phyloP scores from a whole-genome alignment of 2,329 filamentous ascomycete genomes.

The Fusarium pseudocircinatum region DNA sequence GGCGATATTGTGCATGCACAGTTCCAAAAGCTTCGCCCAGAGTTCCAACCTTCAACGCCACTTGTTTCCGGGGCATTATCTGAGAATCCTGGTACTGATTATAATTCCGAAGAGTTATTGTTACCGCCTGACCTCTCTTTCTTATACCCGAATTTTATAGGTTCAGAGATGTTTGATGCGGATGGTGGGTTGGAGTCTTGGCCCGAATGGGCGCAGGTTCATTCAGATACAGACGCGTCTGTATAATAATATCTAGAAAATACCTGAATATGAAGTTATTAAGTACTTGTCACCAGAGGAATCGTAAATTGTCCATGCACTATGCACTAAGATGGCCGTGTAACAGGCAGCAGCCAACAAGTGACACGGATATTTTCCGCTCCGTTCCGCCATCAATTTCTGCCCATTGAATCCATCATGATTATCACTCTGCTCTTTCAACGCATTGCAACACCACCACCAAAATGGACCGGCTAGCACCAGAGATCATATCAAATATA shows the following conservation, averaged over 20 bases:
- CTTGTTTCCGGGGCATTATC: neutral
- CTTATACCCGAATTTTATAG: slow-evolving; percentile 17
- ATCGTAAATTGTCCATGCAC: neutral
- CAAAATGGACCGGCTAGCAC: neutral
- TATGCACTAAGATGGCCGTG: no score
- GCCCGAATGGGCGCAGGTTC: slow-evolving; percentile 11
- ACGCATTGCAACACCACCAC: no score
- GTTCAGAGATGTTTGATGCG: slow-evolving; percentile 5
- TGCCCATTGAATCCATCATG: neutral
- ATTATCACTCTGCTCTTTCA: neutral
- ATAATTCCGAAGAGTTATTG: neutral
- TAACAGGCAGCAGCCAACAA: neutral
- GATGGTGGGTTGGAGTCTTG: slow-evolving; percentile 9
- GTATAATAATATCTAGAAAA: neutral
- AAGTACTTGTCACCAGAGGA: neutral
- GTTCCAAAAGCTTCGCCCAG: slow-evolving; percentile 34
- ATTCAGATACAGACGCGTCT: neutral
- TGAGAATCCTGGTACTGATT: neutral
- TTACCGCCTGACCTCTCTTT: slow-evolving; percentile 10
- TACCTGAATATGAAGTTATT: neutral
- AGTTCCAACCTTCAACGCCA: neutral
- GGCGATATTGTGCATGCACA: slow-evolving; percentile 38
- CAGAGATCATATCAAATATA: slow-evolving; percentile 6
- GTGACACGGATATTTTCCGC: neutral
- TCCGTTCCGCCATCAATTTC: neutral